Base-by-base conservation (phyloP, 2,329 filamentous ascomycete genomes). In the Ophiostoma tasmaniense region DNA sequence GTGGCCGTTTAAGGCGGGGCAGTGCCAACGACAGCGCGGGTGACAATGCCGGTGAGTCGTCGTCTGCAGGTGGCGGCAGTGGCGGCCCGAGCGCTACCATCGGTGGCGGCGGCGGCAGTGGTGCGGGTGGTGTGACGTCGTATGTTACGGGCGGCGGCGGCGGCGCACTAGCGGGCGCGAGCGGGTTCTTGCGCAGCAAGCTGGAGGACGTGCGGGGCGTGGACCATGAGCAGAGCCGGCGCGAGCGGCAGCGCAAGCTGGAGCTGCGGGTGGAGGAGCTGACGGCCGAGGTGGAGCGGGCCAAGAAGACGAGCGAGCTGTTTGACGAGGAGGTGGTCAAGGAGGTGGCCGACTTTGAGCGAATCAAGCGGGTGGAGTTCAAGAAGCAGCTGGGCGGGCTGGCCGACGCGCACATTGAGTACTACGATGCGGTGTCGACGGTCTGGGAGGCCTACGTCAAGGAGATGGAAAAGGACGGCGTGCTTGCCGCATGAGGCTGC, bases 321-420 rank as follows among this genome's bases (percentile, higher is more conserved):
- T 99, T 99, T 75, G 95, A 97, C 78, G 93, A 97, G 76, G 93
- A 97, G 79, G 94, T 97, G 1, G 90, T 98, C 61, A 90, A 91
- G 75, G 95, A 99, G 78, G 91, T 97, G 0, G 85, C 86, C 25
- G 93, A 97, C 76, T 99, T 99, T 80, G 95, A 99, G 80, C 87
- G 93, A 69, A 98, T 98, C 83, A 99, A 99, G 83, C 88, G 92
- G 52, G 83, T 91, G 59, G 94, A 99, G 82, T 96, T 99, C 79
- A 91, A 92, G 78, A 86, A 90, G 72, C 93, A 95, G 74, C 84
- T 99, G 66, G 92, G 92, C 2, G 88, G 87, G 2, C 79, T 99
- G 66, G 92, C 94, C 0, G 90, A 94, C 75, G 88, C 91, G 22
- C 92, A 99, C 77, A 87, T 96, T 55, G 86, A 88, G 13, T 98